These are phyloP conservation scores for Aureobasidium sp. DNA, from an alignment of 2,329 filamentous ascomycete genomes.

Conservation along the genomic window DNA sequence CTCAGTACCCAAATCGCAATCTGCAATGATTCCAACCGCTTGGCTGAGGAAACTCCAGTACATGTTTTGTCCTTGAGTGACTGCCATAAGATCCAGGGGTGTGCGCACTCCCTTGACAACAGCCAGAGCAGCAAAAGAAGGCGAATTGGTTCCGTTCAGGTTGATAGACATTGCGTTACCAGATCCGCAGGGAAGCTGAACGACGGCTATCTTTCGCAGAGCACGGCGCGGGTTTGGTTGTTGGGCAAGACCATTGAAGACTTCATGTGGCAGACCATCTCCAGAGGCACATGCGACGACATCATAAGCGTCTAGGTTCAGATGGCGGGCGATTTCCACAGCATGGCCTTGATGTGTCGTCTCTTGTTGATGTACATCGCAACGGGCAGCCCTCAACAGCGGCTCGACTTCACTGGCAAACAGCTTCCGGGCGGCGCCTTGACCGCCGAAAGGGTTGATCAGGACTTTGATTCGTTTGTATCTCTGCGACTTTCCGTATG, in stretches of 20 bases:
- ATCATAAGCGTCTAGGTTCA: slow-evolving; percentile 77
- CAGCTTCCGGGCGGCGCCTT: slow-evolving; percentile 64
- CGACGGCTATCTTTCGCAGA: slow-evolving; percentile 69
- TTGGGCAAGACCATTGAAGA: slow-evolving; percentile 85
- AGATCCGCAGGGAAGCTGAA: slow-evolving; percentile 83
- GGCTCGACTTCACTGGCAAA: slow-evolving; percentile 73
- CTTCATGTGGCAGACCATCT: slow-evolving; percentile 84
- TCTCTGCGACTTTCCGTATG: slow-evolving; percentile 63
- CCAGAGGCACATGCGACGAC: slow-evolving; percentile 84
- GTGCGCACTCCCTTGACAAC: slow-evolving; percentile 84
- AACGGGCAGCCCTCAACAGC: slow-evolving; percentile 73
- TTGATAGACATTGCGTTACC: slow-evolving; percentile 94
- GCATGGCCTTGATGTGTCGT: slow-evolving; percentile 73
- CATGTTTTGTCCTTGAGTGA: slow-evolving; percentile 72
- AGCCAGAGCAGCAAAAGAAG: slow-evolving; percentile 69
- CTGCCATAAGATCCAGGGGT: slow-evolving; percentile 74
- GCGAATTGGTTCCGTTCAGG: slow-evolving; percentile 70
- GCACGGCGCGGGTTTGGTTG: slow-evolving; percentile 68
- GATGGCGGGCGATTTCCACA: slow-evolving; percentile 62
- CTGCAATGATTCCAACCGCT: slow-evolving; percentile 80
- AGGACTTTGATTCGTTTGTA: slow-evolving; percentile 78
- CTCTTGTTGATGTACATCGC: slow-evolving; percentile 64
- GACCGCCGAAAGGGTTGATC: slow-evolving; percentile 85
- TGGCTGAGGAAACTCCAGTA: slow-evolving; percentile 87
- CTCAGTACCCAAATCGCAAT: slow-evolving; percentile 84